Evolutionary conservation across 2,329 filamentous ascomycete genomes (phyloP).

Genomic region (Fusarium foetens): DNA sequence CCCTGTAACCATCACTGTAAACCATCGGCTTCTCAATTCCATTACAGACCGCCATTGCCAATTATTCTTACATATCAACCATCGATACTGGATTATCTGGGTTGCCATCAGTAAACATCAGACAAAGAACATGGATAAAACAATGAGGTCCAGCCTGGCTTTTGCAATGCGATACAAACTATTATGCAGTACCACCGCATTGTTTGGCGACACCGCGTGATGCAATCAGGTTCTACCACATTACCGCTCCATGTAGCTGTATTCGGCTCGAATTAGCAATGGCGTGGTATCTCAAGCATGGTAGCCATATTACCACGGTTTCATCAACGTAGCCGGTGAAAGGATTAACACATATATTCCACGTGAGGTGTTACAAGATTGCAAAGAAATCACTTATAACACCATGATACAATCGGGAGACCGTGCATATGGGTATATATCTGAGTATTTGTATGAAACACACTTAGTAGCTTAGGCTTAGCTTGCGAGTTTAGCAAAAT

Average conservation of each 20-base stretch:
- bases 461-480: background rate
- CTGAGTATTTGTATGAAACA: background rate
- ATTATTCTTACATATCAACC: background rate
- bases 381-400: background rate
- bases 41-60: background rate
- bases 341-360: background rate
- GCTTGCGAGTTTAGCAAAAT: background rate
- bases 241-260: slow-evolving; percentile 54
- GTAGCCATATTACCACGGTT: background rate
- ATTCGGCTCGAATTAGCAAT: background rate
- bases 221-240: slow-evolving; percentile 69
- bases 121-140: background rate
- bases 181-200: slow-evolving; percentile 56
- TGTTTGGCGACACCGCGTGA: slow-evolving; percentile 70
- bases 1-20: no score
- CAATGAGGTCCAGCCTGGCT: background rate
- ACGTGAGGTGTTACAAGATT: background rate
- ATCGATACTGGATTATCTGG: background rate
- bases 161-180: background rate
- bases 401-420: background rate
- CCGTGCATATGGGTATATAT: background rate
- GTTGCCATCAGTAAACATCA: background rate
- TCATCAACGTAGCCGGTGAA: background rate
- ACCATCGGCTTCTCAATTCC: background rate
- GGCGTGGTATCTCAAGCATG: background rate